Evolutionary conservation across 805 yeast species (phyloP).

Genomic region (Saccharomycopsis babjevae): DNA sequence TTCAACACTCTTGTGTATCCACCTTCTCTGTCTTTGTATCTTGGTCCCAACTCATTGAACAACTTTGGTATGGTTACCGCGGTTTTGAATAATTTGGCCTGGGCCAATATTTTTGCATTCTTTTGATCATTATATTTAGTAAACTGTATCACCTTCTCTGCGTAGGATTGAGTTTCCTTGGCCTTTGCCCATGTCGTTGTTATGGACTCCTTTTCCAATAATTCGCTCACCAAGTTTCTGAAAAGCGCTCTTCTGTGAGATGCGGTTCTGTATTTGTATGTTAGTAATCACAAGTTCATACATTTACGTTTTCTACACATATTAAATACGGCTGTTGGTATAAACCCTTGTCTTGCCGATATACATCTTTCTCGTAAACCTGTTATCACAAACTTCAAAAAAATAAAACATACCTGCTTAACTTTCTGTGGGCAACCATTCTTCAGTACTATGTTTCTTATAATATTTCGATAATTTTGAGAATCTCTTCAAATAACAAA

Average conservation of each 20-base stretch:
- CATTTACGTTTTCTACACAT: background rate
- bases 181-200: conserved; percentile 71
- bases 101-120: conserved; percentile 27
- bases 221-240: conserved; percentile 55
- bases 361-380: background rate
- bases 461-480: background rate
- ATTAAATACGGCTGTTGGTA: background rate
- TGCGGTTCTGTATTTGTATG: conserved; percentile 30
- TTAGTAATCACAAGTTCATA: conserved; percentile 3
- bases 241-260: conserved; percentile 47
- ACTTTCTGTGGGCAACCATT: conserved; percentile 14
- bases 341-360: background rate
- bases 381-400: background rate
- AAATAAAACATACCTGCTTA: conserved; percentile 8
- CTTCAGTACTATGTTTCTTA: background rate
- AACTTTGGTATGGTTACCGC: conserved; percentile 51
- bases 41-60: conserved; percentile 48
- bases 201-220: conserved; percentile 61
- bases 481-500: background rate
- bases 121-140: conserved; percentile 20
- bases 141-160: conserved; percentile 52
- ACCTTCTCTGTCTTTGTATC: conserved; percentile 55
- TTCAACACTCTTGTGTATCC: conserved; percentile 82
- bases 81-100: conserved; percentile 37
- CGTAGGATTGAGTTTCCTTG: conserved; percentile 51